phyloP scores from a whole-genome alignment of 1,284 basidiomycete genomes.

The Clitocybe nebularis region DNA sequence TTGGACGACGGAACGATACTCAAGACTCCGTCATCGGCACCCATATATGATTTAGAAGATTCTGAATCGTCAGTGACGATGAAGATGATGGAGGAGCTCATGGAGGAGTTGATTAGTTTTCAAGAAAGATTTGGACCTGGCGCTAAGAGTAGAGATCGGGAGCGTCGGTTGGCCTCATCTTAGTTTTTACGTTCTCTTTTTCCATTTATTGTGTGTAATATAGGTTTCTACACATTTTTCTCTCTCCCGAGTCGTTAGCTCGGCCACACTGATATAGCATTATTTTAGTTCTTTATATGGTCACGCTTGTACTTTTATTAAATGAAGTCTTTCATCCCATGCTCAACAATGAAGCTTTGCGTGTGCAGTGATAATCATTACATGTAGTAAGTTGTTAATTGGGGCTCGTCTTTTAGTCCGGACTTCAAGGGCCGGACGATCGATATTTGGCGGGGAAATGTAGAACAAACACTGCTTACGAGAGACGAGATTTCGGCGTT shows the following conservation, averaged over 20 bases:
- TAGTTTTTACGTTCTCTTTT: constrained; percentile 1
- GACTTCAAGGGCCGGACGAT: no score
- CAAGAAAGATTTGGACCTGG: constrained; percentile 79
- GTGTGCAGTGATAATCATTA: no score
- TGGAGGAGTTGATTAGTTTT: constrained; percentile 82
- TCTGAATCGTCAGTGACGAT: constrained; percentile 44
- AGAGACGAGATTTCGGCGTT: no score
- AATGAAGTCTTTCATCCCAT: no score
- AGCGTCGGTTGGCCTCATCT: constrained; percentile 24
- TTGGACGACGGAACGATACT: not conserved
- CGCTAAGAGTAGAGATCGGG: constrained; percentile 53
- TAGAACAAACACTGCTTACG: constrained; percentile 6
- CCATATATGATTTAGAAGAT: constrained; percentile 10
- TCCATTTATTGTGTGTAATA: constrained; percentile 14
- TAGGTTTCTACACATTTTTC: constrained; percentile 9
- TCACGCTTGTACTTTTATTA: constrained; percentile 9
- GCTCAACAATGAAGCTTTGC: no score
- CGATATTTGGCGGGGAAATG: not conserved
- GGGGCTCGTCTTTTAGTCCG: no score
- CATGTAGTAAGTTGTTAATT: no score
- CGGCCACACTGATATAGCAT: constrained; percentile 1
- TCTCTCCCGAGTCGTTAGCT: constrained; percentile 8
- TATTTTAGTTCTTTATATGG: constrained; percentile 1
- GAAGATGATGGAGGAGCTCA: constrained; percentile 84
- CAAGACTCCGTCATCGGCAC: not conserved